phyloP scores from a whole-genome alignment of 768 basidiomycete genomes.

The Strobilomyces confusus region DNA sequence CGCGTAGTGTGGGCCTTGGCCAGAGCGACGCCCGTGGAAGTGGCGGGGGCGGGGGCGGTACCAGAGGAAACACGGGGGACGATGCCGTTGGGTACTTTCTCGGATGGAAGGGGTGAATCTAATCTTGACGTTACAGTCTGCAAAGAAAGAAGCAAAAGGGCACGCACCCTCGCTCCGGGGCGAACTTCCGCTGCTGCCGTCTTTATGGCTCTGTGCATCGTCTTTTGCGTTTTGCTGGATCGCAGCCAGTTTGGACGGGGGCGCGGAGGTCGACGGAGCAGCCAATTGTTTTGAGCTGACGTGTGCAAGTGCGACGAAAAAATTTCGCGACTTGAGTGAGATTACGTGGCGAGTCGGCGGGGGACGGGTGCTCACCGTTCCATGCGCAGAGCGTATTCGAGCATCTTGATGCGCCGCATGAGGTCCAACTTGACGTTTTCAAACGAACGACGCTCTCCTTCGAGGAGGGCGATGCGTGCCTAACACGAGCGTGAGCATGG shows the following conservation, averaged over 20 bases:
- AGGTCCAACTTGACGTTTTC: conserved; percentile 97
- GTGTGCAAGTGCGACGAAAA: conserved; percentile 24
- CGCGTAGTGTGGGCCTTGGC: conserved; percentile 77
- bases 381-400: conserved; percentile 94
- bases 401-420: conserved; percentile 97
- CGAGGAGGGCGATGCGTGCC: conserved; percentile 96
- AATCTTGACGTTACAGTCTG: conserved; percentile 1
- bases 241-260: conserved; percentile 61
- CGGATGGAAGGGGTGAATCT: conserved; percentile 74
- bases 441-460: conserved; percentile 94
- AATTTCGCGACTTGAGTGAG: conserved; percentile 5
- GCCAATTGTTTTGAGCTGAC: conserved; percentile 76
- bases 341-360: conserved; percentile 1
- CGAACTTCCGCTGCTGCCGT: conserved; percentile 77
- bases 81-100: conserved; percentile 63
- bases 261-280: conserved; percentile 49
- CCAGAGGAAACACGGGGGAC: conserved; percentile 55
- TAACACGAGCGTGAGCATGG: conserved; percentile 30
- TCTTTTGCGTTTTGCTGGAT: conserved; percentile 68
- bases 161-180: conserved; percentile 76
- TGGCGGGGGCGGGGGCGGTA: conserved; percentile 30
- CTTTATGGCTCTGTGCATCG: conserved; percentile 68
- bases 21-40: conserved; percentile 42
- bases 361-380: conserved; percentile 66
- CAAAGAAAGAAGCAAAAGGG: neutral